Evolutionary conservation across 441 rosid species (phyloP), one percentile per base, ranked within the genome.

Genomic region (Populus trichocarpa): DNA sequence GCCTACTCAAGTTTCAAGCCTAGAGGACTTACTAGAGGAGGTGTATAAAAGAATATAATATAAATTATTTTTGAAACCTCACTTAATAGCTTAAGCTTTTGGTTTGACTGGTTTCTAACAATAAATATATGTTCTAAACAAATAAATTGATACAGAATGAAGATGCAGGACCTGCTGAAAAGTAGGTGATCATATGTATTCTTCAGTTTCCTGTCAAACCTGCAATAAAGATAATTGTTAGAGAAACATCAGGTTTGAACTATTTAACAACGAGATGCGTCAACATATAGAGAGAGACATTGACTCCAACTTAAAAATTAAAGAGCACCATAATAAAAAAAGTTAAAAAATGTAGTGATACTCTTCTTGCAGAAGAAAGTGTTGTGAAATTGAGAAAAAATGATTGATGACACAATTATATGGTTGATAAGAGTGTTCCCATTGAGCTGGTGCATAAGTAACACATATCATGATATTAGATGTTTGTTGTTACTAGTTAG

Each of bases 121-220:
- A 46, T 50, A 50, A 4, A 50, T 5, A 50, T 50, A 50, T 50
- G 20, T 50, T 50, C 57, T 50, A 50, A 50, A 5, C 20, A 50
- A 50, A 50, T 50, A 50, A 50, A 50, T 50, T 14, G n/a, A 14
- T 50, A 14, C 20, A 50, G 7, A 76, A 36, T 13, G 4, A 61
- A 5, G 77, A 69, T 81, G 32, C 67, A 53, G 14, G 46, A 95
- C 99, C 99, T 96, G 97, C 99, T 96, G 79, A 93, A 96, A 74
- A 96, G 98, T 75, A 96, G 85, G 78, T 92, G 93, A 85, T 96
- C 97, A 80, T 90, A 91, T 64, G 97, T 86, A 84, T 96, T 96
- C 86, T 88, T 87, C 77, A 96, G 85, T 84, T 96, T 96, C 83
- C 95, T 82, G 86, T 93, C 99, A 81, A 96, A 93, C 99, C 98